A percentile compares a stretch with the other conserved stretches of the same genome.
Conservation (phyloP, 1,284 basidiomycete species). For the Trichosporon coremiiforme region DNA sequence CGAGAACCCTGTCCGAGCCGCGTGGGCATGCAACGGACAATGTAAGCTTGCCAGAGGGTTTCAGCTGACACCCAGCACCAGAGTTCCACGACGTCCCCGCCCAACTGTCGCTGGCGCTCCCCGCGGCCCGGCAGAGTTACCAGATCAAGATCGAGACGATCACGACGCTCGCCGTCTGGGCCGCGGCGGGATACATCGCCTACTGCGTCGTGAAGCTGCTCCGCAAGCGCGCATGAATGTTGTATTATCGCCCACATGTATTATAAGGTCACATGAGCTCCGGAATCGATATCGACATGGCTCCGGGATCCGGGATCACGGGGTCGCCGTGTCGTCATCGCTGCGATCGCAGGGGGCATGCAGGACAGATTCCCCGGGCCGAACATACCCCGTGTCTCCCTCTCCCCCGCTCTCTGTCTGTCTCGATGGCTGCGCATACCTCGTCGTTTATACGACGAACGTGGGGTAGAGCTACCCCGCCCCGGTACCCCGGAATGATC, state of each 20-base stretch:
- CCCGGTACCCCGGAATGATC: too few species aligned
- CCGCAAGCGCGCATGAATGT: not conserved
- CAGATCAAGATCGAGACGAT: conserved; percentile 23
- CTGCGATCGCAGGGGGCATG: too few species aligned
- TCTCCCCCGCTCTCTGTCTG: too few species aligned
- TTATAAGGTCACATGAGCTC: too few species aligned
- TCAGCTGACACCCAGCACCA: not conserved
- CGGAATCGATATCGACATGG: too few species aligned
- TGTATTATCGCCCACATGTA: not conserved
- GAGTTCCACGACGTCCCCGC: not conserved
- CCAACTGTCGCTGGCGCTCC: conserved; percentile 4
- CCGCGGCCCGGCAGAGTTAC: conserved; percentile 21
- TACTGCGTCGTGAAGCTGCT: conserved; percentile 20
- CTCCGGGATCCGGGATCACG: too few species aligned
- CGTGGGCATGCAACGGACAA: not conserved
- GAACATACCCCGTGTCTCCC: too few species aligned
- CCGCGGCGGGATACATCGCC: conserved; percentile 24
- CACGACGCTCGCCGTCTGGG: conserved; percentile 22
- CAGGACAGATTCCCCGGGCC: too few species aligned
- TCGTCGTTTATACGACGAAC: too few species aligned
- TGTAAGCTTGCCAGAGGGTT: not conserved
- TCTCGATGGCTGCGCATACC: too few species aligned
- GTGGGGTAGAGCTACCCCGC: too few species aligned
- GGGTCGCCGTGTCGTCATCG: too few species aligned
- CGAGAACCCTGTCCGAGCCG: conserved; percentile 6